These are phyloP conservation scores for Cryptosporidium ubiquitum DNA, from an alignment of 169 alveolate genomes.

Conservation along the genomic window DNA sequence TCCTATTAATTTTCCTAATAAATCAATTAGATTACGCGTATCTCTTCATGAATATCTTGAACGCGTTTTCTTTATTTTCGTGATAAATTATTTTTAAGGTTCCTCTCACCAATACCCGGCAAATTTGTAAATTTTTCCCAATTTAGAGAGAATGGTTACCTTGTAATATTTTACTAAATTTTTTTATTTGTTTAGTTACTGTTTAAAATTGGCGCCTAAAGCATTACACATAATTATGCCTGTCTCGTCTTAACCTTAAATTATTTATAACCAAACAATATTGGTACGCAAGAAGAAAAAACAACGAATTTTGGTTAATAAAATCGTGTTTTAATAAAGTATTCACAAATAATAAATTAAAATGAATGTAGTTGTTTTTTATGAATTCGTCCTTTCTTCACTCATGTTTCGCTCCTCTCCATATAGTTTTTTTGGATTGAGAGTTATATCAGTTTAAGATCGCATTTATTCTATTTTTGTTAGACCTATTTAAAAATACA, in stretches of 20 bases:
- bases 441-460: too few relatives aligned
- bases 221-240: not conserved
- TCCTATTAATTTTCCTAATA: not conserved
- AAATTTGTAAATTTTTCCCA: not conserved
- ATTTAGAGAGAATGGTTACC: conserved; percentile 5
- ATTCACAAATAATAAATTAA: not conserved
- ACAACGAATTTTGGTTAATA: not conserved
- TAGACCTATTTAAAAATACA: too few relatives aligned
- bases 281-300: not conserved
- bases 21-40: conserved; percentile 1
- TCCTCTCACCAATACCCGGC: conserved; percentile 20
- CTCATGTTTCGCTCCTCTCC: too few relatives aligned
- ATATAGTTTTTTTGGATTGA: too few relatives aligned
- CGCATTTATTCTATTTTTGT: too few relatives aligned
- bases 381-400: too few relatives aligned
- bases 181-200: conserved; percentile 5
- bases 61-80: conserved; percentile 24
- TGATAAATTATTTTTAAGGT: not conserved
- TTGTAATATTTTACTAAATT: conserved; percentile 13
- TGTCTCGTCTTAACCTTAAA: conserved; percentile 8
- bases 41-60: conserved; percentile 14
- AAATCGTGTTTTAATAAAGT: too few relatives aligned
- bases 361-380: too few relatives aligned
- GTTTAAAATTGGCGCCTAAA: not conserved
- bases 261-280: not conserved